These are phyloP conservation scores for Aureobasidium leucospermi DNA, from an alignment of 2,329 filamentous ascomycete genomes.

Conservation along the genomic window DNA sequence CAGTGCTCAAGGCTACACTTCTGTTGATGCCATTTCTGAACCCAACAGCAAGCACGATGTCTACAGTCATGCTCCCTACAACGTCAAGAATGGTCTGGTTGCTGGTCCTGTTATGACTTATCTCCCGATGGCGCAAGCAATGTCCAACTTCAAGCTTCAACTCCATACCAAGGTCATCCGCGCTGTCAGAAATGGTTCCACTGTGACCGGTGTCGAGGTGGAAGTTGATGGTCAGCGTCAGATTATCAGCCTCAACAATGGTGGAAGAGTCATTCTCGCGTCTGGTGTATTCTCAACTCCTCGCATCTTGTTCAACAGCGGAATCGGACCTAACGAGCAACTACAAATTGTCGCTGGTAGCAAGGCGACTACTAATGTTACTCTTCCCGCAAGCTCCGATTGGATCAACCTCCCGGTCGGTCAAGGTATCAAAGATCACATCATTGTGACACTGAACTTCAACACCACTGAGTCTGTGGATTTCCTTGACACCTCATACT, in stretches of 20 bases:
- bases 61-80: slow-evolving; percentile 43
- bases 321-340: slow-evolving; percentile 25
- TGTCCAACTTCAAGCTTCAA: slow-evolving; percentile 39
- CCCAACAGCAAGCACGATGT: slow-evolving; percentile 41
- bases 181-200: slow-evolving; percentile 34
- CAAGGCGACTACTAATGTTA: not conserved
- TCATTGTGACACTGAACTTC: slow-evolving; percentile 4
- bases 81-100: slow-evolving; percentile 43
- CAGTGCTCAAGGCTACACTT: slow-evolving; percentile 43
- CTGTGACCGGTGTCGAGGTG: slow-evolving; percentile 36
- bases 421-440: slow-evolving; percentile 26
- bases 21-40: slow-evolving; percentile 39
- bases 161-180: slow-evolving; percentile 37
- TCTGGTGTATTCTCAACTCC: slow-evolving; percentile 27
- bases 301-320: slow-evolving; percentile 32
- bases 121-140: slow-evolving; percentile 38
- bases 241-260: slow-evolving; percentile 25
- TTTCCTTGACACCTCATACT: slow-evolving; percentile 12
- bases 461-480: slow-evolving; percentile 40
- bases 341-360: slow-evolving; percentile 18
- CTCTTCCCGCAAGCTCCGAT: slow-evolving; percentile 23
- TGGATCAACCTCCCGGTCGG: slow-evolving; percentile 18
- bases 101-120: slow-evolving; percentile 45
- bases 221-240: slow-evolving; percentile 21
- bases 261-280: slow-evolving; percentile 31